Percentiles rank a stretch among this genome's conserved stretches.
Conservation (phyloP, 768 basidiomycete species). For the Glaciozyma antarctica region DNA sequence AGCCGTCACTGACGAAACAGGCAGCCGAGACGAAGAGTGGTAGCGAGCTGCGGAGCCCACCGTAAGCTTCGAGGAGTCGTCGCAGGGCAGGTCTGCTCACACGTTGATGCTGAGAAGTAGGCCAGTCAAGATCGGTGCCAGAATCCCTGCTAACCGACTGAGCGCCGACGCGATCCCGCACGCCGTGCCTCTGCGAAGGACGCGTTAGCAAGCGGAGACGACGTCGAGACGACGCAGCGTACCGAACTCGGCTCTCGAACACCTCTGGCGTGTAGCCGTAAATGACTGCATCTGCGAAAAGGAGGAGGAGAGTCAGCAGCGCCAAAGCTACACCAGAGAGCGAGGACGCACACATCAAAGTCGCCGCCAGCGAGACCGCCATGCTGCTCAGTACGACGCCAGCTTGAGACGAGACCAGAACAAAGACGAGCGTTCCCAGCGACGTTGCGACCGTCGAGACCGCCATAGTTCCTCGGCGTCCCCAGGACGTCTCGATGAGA, state of each 20-base stretch:
- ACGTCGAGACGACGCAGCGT: constrained; percentile 30
- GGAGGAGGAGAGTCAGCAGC: constrained; percentile 3
- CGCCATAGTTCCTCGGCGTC: constrained; percentile 59
- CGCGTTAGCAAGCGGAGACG: background rate
- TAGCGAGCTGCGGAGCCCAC: background rate
- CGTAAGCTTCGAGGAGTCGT: too few species aligned
- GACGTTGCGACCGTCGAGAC: constrained; percentile 67
- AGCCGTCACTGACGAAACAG: constrained; percentile 30
- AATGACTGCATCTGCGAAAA: constrained; percentile 22
- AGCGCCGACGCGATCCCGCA: constrained; percentile 79
- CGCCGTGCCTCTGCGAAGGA: constrained; percentile 64
- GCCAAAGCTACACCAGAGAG: too few species aligned
- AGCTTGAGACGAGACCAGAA: constrained; percentile 49
- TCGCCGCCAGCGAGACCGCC: constrained; percentile 65
- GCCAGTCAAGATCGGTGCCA: constrained; percentile 33
- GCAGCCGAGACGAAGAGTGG: constrained; percentile 27
- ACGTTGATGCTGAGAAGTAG: constrained; percentile 23
- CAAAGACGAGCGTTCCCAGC: constrained; percentile 62
- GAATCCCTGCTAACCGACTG: constrained; percentile 53
- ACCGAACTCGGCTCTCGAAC: constrained; percentile 52
- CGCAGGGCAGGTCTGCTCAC: too few species aligned
- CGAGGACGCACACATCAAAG: constrained; percentile 44
- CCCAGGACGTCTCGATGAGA: constrained; percentile 59
- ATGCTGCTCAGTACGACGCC: constrained; percentile 58
- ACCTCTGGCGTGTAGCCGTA: constrained; percentile 72